These are phyloP conservation scores for Eucalyptus urophylla DNA, from an alignment of 345 rosid species.

Conservation along the genomic window DNA sequence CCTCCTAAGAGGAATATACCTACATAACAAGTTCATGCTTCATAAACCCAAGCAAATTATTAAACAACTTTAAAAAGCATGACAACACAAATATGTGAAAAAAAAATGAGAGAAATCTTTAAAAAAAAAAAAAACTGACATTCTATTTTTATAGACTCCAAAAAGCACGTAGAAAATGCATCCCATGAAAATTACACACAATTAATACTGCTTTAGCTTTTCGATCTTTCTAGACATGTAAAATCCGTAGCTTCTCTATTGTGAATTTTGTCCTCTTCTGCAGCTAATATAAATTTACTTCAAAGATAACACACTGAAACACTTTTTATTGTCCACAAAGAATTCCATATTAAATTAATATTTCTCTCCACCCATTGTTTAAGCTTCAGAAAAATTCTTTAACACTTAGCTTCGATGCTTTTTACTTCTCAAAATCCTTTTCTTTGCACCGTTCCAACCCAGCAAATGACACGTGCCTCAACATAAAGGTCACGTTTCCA, in stretches of 20 bases:
- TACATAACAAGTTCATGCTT: constrained; percentile 12
- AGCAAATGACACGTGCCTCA: not conserved
- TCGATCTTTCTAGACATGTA: not conserved
- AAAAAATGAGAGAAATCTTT: not conserved
- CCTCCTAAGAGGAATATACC: constrained; percentile 77
- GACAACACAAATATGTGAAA: not conserved
- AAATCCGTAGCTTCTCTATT: not conserved
- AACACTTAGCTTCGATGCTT: not conserved
- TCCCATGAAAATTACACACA: not conserved
- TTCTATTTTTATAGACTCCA: not conserved
- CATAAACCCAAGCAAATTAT: too few relatives aligned
- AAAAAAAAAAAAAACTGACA: not conserved
- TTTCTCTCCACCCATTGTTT: not conserved
- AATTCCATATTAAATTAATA: not conserved
- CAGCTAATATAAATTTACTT: not conserved
- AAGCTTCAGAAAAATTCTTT: not conserved
- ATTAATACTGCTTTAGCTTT: not conserved
- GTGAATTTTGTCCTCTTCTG: not conserved
- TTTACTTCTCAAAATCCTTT: not conserved
- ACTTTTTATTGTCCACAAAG: not conserved
- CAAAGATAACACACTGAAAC: not conserved
- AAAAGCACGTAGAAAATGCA: not conserved
- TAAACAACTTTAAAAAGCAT: not conserved
- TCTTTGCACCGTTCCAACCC: not conserved
- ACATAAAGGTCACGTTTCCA: not conserved